A percentile compares a stretch with the other conserved stretches of the same genome.
Conservation (phyloP, 1,139 yeast genomes). For the Suhomyces wounanorum region DNA sequence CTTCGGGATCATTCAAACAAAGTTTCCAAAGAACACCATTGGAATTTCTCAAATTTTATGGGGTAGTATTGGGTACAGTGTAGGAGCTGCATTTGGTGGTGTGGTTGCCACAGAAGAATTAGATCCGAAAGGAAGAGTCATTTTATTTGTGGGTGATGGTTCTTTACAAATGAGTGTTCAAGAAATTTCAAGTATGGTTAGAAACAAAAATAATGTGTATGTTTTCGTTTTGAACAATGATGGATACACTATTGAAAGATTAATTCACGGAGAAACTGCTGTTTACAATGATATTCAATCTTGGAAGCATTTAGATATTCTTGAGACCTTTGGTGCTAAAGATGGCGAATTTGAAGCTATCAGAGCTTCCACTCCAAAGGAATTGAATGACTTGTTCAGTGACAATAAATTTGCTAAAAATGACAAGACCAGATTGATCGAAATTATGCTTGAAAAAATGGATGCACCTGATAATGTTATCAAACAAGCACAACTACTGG, state of each 20-base stretch:
- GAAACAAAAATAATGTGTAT: slow-evolving; percentile 77
- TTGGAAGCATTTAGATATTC: slow-evolving; percentile 71
- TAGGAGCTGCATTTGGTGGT: slow-evolving; percentile 31
- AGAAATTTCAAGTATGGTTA: slow-evolving; percentile 79
- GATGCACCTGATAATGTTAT: slow-evolving; percentile 62
- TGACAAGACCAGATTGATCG: slow-evolving; percentile 70
- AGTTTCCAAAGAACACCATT: slow-evolving; percentile 31
- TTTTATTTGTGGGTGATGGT: slow-evolving; percentile 85
- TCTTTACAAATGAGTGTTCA: slow-evolving; percentile 85
- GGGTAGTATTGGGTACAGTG: slow-evolving; percentile 32
- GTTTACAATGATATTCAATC: slow-evolving; percentile 76
- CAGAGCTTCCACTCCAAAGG: slow-evolving; percentile 62
- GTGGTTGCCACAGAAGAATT: slow-evolving; percentile 53
- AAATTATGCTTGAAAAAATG: slow-evolving; percentile 73
- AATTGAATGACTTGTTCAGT: slow-evolving; percentile 58
- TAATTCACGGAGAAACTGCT: slow-evolving; percentile 79
- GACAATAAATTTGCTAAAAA: slow-evolving; percentile 57
- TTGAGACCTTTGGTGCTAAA: slow-evolving; percentile 71
- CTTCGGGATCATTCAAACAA: slow-evolving; percentile 37
- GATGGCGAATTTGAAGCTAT: slow-evolving; percentile 48
- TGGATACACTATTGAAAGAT: slow-evolving; percentile 86
- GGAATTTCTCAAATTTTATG: slow-evolving; percentile 40
- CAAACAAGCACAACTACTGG: slow-evolving; percentile 77
- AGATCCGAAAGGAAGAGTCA: slow-evolving; percentile 66
- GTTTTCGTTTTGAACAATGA: slow-evolving; percentile 78